phyloP scores from a whole-genome alignment of 2,329 filamentous ascomycete species.

The Alternaria consortialis region DNA sequence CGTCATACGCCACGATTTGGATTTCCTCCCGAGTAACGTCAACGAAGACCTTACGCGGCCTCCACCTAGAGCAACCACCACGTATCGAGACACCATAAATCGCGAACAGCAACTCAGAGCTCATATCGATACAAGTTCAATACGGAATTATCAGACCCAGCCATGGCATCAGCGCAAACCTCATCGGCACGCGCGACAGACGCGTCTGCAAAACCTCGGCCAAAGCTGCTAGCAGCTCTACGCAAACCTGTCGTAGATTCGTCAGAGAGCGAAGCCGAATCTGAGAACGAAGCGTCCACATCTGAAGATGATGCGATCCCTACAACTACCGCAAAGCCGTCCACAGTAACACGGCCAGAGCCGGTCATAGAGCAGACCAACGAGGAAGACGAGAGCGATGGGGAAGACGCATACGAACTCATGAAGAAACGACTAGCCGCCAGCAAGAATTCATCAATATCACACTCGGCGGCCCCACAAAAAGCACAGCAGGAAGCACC shows the following conservation, averaged over 20 bases:
- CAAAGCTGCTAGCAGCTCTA: slow-evolving; percentile 33
- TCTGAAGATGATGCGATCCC: slow-evolving; percentile 40
- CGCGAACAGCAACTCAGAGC: background rate
- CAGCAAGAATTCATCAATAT: slow-evolving; percentile 25
- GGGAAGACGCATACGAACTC: slow-evolving; percentile 57
- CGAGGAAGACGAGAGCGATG: slow-evolving; percentile 42
- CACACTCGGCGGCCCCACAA: slow-evolving; percentile 3
- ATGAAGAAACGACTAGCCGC: slow-evolving; percentile 57
- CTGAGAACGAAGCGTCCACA: slow-evolving; percentile 42
- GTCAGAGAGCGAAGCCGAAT: slow-evolving; percentile 54
- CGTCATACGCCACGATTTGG: background rate
- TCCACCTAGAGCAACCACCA: background rate
- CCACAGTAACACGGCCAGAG: background rate
- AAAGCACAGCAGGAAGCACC: slow-evolving; percentile 8
- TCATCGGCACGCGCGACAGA: slow-evolving; percentile 17
- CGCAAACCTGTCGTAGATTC: slow-evolving; percentile 27
- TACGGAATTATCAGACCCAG: background rate
- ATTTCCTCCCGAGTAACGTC: background rate
- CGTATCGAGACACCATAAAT: background rate
- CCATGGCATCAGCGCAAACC: background rate
- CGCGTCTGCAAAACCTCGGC: slow-evolving; percentile 31
- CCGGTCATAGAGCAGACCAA: slow-evolving; percentile 13
- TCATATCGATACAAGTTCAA: background rate
- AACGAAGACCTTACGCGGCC: background rate
- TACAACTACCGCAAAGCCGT: slow-evolving; percentile 43